These are phyloP conservation scores for Penicillium chermesinum DNA, from an alignment of 495 filamentous ascomycete genomes.

Conservation along the genomic window DNA sequence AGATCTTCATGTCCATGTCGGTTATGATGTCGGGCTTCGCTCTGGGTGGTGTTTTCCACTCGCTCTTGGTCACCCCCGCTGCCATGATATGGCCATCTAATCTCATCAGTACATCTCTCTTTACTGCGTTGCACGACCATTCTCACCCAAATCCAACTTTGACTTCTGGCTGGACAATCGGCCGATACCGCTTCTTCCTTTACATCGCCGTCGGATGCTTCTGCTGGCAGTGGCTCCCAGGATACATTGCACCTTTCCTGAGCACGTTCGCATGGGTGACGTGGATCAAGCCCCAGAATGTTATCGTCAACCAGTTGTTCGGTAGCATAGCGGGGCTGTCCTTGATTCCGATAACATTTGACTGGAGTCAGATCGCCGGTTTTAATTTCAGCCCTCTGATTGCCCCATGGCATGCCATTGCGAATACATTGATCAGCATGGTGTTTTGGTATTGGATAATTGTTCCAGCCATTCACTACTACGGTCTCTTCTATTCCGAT, in stretches of 20 bases:
- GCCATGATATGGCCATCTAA: conserved; percentile 74
- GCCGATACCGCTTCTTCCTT: conserved; percentile 62
- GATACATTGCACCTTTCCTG: conserved; percentile 43
- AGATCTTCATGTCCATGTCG: conserved; percentile 61
- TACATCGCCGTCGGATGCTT: conserved; percentile 54
- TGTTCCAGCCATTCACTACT: conserved; percentile 49
- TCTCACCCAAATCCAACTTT: conserved; percentile 50
- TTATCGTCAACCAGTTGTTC: conserved; percentile 52
- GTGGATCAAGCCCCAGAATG: conserved; percentile 49
- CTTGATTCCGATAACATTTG: conserved; percentile 59
- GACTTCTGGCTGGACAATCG: conserved; percentile 60
- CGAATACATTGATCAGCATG: conserved; percentile 54
- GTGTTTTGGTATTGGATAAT: conserved; percentile 50
- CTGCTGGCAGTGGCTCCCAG: conserved; percentile 58
- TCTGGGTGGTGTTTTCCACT: conserved; percentile 62
- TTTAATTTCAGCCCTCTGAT: conserved; percentile 65
- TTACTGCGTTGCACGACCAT: conserved; percentile 68
- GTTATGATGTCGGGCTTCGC: conserved; percentile 71
- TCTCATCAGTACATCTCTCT: conserved; percentile 58
- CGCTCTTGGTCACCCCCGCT: conserved; percentile 55
- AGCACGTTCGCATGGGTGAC: conserved; percentile 44
- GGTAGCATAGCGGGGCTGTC: conserved; percentile 57
- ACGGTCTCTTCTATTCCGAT: conserved; percentile 43
- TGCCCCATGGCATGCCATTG: conserved; percentile 61
- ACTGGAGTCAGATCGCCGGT: conserved; percentile 64